Conservation (phyloP, 179 eudicot species). For the Drosera spatulata region DNA sequence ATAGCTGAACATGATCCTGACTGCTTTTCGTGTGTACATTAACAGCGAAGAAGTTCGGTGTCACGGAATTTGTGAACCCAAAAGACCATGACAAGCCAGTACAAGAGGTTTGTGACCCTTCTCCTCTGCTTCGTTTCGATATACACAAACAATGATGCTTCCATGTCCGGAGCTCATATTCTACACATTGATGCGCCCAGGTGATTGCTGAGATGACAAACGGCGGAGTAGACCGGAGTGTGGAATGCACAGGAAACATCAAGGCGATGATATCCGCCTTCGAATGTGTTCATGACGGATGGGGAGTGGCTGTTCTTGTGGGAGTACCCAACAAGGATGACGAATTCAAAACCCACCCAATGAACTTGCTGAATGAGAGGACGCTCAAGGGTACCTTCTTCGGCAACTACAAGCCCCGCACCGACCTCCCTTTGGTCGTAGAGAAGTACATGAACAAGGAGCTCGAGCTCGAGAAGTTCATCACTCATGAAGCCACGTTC, state of each 20-base stretch:
- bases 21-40: no score
- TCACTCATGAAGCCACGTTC: slow-evolving; percentile 49
- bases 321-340: slow-evolving; percentile 76
- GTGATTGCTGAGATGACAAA: slow-evolving; percentile 73
- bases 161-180: neutral
- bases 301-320: slow-evolving; percentile 84
- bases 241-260: slow-evolving; percentile 67
- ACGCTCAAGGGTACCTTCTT: slow-evolving; percentile 77
- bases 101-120: slow-evolving; percentile 1
- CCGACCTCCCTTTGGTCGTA: slow-evolving; percentile 59
- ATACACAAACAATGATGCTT: neutral
- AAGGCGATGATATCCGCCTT: slow-evolving; percentile 81
- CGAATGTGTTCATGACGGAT: slow-evolving; percentile 88
- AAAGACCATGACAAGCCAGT: slow-evolving; percentile 9
- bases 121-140: no score
- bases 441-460: slow-evolving; percentile 82
- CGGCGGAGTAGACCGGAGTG: slow-evolving; percentile 73
- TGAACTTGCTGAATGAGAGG: slow-evolving; percentile 59
- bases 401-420: slow-evolving; percentile 71
- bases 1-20: no score
- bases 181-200: slow-evolving; percentile 8
- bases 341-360: slow-evolving; percentile 55
- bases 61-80: slow-evolving; percentile 10
- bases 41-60: slow-evolving; percentile 10
- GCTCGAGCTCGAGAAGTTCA: slow-evolving; percentile 62